Evolutionary conservation across 768 basidiomycete species (phyloP).

Genomic region (Trametes cingulata): DNA sequence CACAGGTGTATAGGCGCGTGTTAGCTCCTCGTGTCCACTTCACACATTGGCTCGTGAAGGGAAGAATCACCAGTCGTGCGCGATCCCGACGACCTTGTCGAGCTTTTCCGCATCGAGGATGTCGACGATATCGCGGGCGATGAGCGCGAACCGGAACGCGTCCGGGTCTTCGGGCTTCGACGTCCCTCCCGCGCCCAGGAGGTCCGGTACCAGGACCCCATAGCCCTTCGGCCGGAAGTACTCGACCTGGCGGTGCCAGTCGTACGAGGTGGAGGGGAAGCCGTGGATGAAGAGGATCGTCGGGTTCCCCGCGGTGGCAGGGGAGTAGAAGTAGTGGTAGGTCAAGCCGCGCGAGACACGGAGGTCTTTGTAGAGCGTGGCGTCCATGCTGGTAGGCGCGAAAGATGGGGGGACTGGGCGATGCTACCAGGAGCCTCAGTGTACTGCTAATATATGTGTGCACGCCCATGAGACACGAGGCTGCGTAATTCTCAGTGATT

Average conservation of each 20-base stretch:
- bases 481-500: too few species aligned
- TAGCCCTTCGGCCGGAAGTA: slow-evolving; percentile 42
- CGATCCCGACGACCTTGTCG: slow-evolving; percentile 33
- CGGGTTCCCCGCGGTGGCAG: slow-evolving; percentile 30
- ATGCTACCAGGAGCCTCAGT: too few species aligned
- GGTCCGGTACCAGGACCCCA: slow-evolving; percentile 47
- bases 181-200: slow-evolving; percentile 48
- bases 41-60: not conserved
- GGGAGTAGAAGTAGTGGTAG: slow-evolving; percentile 38
- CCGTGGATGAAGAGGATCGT: slow-evolving; percentile 48
- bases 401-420: too few species aligned
- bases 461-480: too few species aligned
- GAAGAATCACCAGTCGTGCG: slow-evolving; percentile 36
- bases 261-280: slow-evolving; percentile 42
- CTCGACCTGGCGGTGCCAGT: slow-evolving; percentile 44
- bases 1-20: not conserved
- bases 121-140: slow-evolving; percentile 37
- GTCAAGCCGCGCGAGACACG: slow-evolving; percentile 34
- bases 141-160: slow-evolving; percentile 27
- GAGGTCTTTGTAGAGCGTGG: slow-evolving; percentile 33
- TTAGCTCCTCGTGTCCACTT: not conserved
- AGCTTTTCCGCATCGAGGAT: slow-evolving; percentile 36
- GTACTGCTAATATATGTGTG: too few species aligned
- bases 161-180: slow-evolving; percentile 40
- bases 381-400: slow-evolving; percentile 24